phyloP scores from a whole-genome alignment of 2,329 filamentous ascomycete genomes.

The Claviceps sp. region DNA sequence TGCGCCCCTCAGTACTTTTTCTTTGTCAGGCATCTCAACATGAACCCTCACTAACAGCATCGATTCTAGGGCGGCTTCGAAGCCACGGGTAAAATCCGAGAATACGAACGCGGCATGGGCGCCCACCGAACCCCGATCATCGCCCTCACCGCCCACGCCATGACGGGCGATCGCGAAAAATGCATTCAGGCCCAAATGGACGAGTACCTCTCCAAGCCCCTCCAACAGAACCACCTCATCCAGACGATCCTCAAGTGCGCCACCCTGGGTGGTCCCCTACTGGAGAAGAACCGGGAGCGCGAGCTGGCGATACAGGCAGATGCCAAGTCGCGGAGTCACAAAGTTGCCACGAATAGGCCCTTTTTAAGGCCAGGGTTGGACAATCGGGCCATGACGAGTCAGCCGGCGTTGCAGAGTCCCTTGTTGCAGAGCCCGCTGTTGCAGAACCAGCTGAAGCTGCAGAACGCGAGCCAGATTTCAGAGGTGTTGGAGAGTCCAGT shows the following conservation, averaged over 20 bases:
- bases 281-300: slow-evolving; percentile 60
- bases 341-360: slow-evolving; percentile 21
- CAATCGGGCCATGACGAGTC: slow-evolving; percentile 55
- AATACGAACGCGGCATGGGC: slow-evolving; percentile 75
- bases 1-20: no score
- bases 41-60: slow-evolving; percentile 20
- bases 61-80: slow-evolving; percentile 71
- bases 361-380: slow-evolving; percentile 31
- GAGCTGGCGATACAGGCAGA: slow-evolving; percentile 40
- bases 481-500: slow-evolving; percentile 5
- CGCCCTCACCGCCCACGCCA: slow-evolving; percentile 90
- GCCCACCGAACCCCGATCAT: slow-evolving; percentile 86
- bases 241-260: slow-evolving; percentile 96
- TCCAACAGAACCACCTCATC: slow-evolving; percentile 94
- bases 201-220: slow-evolving; percentile 90
- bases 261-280: slow-evolving; percentile 70
- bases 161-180: slow-evolving; percentile 96
- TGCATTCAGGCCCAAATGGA: slow-evolving; percentile 99
- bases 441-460: no score
- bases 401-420: slow-evolving; percentile 47
- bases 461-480: no score
- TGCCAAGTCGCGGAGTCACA: slow-evolving; percentile 29
- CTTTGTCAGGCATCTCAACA: no score
- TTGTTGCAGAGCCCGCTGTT: slow-evolving; percentile 22
- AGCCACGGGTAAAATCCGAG: slow-evolving; percentile 88